Evolutionary conservation across 1,139 yeast genomes (phyloP).

Genomic region (Hyphopichia pseudoburtonii): DNA sequence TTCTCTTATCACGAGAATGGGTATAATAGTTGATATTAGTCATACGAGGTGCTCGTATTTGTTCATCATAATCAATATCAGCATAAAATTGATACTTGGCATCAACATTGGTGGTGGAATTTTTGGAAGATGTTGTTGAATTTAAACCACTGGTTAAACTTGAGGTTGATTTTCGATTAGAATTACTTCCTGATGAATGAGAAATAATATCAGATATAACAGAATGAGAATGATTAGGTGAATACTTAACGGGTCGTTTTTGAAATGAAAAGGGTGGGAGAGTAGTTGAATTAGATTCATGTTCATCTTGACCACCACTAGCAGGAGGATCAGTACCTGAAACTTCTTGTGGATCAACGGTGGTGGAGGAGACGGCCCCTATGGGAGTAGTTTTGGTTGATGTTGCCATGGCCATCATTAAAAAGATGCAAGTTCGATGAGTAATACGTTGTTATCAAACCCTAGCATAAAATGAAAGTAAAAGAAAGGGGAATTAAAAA

Average conservation of each 20-base stretch:
- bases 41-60: conserved; percentile 47
- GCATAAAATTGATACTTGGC: conserved; percentile 15
- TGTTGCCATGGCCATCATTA: too few species aligned
- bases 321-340: too few species aligned
- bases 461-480: too few species aligned
- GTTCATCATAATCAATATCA: conserved; percentile 42
- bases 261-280: conserved; percentile 39
- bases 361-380: too few species aligned
- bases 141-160: neutral
- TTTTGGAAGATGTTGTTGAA: neutral
- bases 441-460: too few species aligned
- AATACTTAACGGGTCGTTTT: conserved; percentile 34
- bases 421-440: too few species aligned
- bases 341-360: too few species aligned
- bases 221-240: conserved; percentile 27
- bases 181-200: too few species aligned
- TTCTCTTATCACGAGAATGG: conserved; percentile 13
- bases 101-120: neutral
- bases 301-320: too few species aligned
- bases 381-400: too few species aligned
- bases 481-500: too few species aligned
- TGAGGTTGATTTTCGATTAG: neutral
- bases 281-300: too few species aligned
- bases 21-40: conserved; percentile 28
- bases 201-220: conserved; percentile 36